phyloP scores from a whole-genome alignment of 2,329 filamentous ascomycete species.

The Byssochlamys sp. region DNA sequence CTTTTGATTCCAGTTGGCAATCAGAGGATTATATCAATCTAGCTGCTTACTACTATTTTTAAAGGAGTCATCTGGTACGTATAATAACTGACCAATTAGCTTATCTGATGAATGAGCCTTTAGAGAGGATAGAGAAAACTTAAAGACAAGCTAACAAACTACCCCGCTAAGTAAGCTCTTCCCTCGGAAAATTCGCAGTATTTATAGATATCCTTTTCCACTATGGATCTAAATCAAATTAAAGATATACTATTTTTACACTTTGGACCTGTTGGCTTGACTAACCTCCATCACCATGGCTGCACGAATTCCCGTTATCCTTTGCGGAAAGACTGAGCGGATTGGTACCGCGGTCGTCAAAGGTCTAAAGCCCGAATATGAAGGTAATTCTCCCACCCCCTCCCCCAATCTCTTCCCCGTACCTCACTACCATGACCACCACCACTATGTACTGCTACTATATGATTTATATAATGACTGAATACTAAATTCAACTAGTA shows the following conservation, averaged over 20 bases:
- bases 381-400: slow-evolving; percentile 7
- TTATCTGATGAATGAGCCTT: not conserved
- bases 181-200: not conserved
- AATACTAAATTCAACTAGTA: slow-evolving; percentile 6
- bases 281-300: not conserved
- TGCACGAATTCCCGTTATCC: slow-evolving; percentile 4
- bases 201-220: not conserved
- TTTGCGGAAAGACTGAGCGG: slow-evolving; percentile 14
- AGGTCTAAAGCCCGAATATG: slow-evolving; percentile 14
- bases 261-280: not conserved
- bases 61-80: too few relatives aligned
- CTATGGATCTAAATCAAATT: not conserved
- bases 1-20: too few relatives aligned
- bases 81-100: not conserved
- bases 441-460: too few relatives aligned
- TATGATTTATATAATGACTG: too few relatives aligned
- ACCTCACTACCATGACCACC: too few relatives aligned
- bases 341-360: slow-evolving; percentile 12
- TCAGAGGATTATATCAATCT: too few relatives aligned
- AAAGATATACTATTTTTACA: not conserved
- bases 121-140: not conserved
- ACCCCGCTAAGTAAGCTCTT: not conserved
- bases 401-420: not conserved
- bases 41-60: too few relatives aligned
- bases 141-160: not conserved